Percentiles rank a stretch among this genome's conserved stretches.
Conservation (phyloP, 2,329 filamentous ascomycete genomes). For the Fusarium transvaalense region DNA sequence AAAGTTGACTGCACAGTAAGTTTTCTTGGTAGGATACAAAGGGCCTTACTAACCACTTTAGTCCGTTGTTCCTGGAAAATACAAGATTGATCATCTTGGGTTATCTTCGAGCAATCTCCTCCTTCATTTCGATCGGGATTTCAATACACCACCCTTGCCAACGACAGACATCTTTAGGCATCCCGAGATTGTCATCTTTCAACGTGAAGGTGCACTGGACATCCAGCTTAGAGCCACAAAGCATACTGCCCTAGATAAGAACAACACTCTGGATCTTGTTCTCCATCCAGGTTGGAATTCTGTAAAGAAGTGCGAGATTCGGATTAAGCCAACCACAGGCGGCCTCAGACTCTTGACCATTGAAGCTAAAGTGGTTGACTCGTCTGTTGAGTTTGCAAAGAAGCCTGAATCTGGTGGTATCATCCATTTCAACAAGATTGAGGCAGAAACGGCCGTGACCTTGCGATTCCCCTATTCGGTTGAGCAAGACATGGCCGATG, state of each 20-base stretch:
- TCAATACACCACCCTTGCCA: slow-evolving; percentile 60
- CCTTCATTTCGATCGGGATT: slow-evolving; percentile 74
- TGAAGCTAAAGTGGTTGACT: slow-evolving; percentile 65
- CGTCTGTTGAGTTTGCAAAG: slow-evolving; percentile 59
- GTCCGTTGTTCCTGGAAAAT: slow-evolving; percentile 78
- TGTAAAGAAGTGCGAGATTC: slow-evolving; percentile 69
- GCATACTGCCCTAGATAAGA: slow-evolving; percentile 82
- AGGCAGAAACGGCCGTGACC: slow-evolving; percentile 61
- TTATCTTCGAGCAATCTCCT: slow-evolving; percentile 73
- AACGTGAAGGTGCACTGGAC: slow-evolving; percentile 75
- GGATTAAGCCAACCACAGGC: slow-evolving; percentile 73
- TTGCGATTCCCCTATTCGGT: slow-evolving; percentile 85
- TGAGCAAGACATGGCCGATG: slow-evolving; percentile 78
- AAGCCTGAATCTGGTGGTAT: slow-evolving; percentile 67
- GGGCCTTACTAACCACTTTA: slow-evolving; percentile 53
- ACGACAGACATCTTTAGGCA: slow-evolving; percentile 66
- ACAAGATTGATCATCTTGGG: slow-evolving; percentile 78
- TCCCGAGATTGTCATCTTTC: slow-evolving; percentile 78
- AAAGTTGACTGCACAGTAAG: slow-evolving; percentile 55
- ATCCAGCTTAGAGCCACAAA: slow-evolving; percentile 75
- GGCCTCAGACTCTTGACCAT: slow-evolving; percentile 73
- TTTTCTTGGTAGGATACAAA: background rate
- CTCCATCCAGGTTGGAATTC: slow-evolving; percentile 81
- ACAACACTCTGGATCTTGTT: slow-evolving; percentile 80
- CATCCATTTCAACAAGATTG: slow-evolving; percentile 64